Percentiles rank a stretch among this genome's conserved stretches.
phyloP scores from a whole-genome alignment of 495 filamentous ascomycete species.

The Margaritispora aquatica region DNA sequence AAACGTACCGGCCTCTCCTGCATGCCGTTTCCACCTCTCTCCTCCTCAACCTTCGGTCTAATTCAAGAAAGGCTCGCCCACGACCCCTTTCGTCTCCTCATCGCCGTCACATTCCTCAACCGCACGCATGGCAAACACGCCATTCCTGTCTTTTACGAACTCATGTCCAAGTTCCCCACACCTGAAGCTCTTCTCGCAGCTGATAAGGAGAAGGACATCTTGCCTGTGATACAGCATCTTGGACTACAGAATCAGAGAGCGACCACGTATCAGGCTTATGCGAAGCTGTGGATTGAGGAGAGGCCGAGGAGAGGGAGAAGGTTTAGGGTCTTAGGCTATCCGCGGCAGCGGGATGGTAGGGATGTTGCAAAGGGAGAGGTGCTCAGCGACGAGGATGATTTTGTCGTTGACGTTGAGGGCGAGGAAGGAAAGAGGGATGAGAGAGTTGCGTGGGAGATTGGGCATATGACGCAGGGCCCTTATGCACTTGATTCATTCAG shows the following conservation, averaged over 20 bases:
- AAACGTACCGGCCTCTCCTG: conserved; percentile 45
- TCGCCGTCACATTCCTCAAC: conserved; percentile 79
- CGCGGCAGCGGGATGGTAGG: conserved; percentile 33
- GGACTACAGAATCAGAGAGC: conserved; percentile 66
- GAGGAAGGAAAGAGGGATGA: conserved; percentile 22
- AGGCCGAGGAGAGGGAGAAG: conserved; percentile 54
- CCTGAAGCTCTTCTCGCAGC: conserved; percentile 58
- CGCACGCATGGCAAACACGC: conserved; percentile 68
- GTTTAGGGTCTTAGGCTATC: conserved; percentile 67
- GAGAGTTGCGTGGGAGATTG: conserved; percentile 70
- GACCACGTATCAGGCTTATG: conserved; percentile 57
- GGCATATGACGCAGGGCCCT: conserved; percentile 76
- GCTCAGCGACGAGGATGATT: conserved; percentile 26
- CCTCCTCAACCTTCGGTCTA: conserved; percentile 60
- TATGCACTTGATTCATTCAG: conserved; percentile 92
- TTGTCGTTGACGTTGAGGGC: too few species aligned
- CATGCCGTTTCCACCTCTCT: conserved; percentile 66
- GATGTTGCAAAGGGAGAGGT: conserved; percentile 47
- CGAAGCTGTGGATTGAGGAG: conserved; percentile 59
- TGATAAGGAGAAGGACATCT: conserved; percentile 43
- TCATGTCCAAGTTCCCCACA: conserved; percentile 64
- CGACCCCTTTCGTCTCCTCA: conserved; percentile 64
- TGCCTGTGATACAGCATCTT: conserved; percentile 59
- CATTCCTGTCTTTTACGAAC: conserved; percentile 64
- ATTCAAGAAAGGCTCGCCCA: conserved; percentile 74